Evolutionary conservation across 1,139 yeast species (phyloP).

Genomic region (Chernovozyma aurita): DNA sequence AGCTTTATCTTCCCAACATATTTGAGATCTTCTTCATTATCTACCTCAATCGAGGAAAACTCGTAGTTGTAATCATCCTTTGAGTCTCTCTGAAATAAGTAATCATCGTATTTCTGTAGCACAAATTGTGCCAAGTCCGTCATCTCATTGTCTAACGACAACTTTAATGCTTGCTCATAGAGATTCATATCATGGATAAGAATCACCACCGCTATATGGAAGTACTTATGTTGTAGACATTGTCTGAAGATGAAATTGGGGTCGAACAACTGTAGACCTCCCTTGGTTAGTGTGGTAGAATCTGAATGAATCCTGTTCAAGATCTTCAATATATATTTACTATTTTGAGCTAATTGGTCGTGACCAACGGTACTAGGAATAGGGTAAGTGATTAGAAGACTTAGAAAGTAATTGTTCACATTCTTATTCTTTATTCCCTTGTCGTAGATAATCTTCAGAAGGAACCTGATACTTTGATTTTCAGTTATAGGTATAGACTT

Average conservation of each 20-base stretch:
- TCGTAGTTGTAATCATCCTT: conserved; percentile 3
- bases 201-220: conserved; percentile 65
- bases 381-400: conserved; percentile 63
- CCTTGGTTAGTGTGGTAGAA: neutral
- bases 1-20: conserved; percentile 23
- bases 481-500: conserved; percentile 20
- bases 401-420: conserved; percentile 69
- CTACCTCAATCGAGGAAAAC: conserved; percentile 8
- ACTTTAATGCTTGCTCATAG: conserved; percentile 74
- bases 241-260: conserved; percentile 71
- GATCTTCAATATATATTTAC: conserved; percentile 24
- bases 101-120: conserved; percentile 30
- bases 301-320: conserved; percentile 11
- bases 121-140: conserved; percentile 51
- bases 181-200: conserved; percentile 60
- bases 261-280: conserved; percentile 38
- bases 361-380: conserved; percentile 7
- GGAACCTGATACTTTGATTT: conserved; percentile 65
- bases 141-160: conserved; percentile 64
- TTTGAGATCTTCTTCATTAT: conserved; percentile 12
- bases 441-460: conserved; percentile 57
- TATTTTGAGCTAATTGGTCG: conserved; percentile 25
- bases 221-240: conserved; percentile 56
- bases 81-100: conserved; percentile 11
- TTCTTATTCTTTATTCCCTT: conserved; percentile 44